Evolutionary conservation across 192 early-diverging fungal genomes (phyloP), one percentile per base, ranked within the genome.

Genomic region (Umbelopsis sp.): DNA sequence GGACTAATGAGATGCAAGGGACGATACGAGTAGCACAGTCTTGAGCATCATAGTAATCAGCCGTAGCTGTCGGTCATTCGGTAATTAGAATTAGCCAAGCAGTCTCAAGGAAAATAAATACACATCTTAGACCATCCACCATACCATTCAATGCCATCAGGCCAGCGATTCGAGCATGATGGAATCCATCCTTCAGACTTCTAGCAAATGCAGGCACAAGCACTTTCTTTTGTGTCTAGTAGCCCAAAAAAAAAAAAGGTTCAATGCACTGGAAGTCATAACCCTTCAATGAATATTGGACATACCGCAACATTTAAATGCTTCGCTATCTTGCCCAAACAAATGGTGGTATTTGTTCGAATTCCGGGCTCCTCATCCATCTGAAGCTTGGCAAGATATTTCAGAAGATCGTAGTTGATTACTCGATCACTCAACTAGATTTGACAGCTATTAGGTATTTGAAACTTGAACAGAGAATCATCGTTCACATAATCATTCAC

Each of bases 291-390:
- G 11, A 20, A 34, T 0, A 20, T 14, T 4, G 44, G 52, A 82
- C 86, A 68, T 83, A 92, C 91, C 20, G 81, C 62, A 20, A 94
- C 91, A 69, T 75, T 93, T 36, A 99, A 78, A 52, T 94, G 73
- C 16, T 90, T 89, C 59, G 90, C 89, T 44, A 98, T 87, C 77
- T 98, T 97, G n/a, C 94, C 96, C 17, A 99, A 77, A 72, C 96
- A 98, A 45, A 99, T 93, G 17, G 95, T 93, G 20, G 96, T 92
- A 77, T 99, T 99, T 9, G 97, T 97, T 31, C 97, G 86, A 73
- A 99, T 99, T 2, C 96, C 96, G 1, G 97, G 94, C 71, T 98
- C 96, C 24, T 90, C 85, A 78, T 99, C 97, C 32, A 85, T 86
- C 52, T 97, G 93, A 31, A 95, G 80, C 47, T 94, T 95, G n/a